Evolutionary conservation across 192 early-diverging fungal species (phyloP), one percentile per base, ranked within the genome.

Genomic region (Geranomyces variabilis): DNA sequence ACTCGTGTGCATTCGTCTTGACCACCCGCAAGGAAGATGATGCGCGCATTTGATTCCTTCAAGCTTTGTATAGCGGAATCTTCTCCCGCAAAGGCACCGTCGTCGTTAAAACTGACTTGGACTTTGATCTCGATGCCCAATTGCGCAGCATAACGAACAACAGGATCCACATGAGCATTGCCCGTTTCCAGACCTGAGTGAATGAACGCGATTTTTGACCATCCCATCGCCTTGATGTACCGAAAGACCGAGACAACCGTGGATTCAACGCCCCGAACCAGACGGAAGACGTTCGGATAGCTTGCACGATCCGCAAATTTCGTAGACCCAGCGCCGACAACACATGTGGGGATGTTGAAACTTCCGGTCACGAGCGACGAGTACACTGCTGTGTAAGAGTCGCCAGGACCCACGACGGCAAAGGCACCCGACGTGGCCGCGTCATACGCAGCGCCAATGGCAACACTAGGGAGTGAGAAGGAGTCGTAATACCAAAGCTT

Each of bases 281-380:
- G 36, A 41, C 36, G 36, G 10, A 41, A 41, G 5, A 41, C 36
- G 36, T 41, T 41, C 7, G 58, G 58, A 17, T 60, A 60, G 15
- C 21, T 28, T 19, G 58, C 5, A 5, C 58, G 58, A 29, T 60
- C 58, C 58, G 5, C 58, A 34, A 60, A 60, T 26, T 60, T 19
- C 58, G 29, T 31, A 7, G 28, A 19, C 7, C 58, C 58, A 17
- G 31, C 58, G 29, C 29, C 58, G 17, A 29, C 31, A 33, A 60
- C 21, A 30, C 58, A 60, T 3, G 17, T 60, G 58, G 58, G 58
- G 24, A 60, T 60, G 31, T 60, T 60, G 58, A 31, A 60, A 19
- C 58, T 60, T 3, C 36, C 36, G 24, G 24, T 24, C 4, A 53
- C 51, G 24, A 53, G 24, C 19, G 24, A n/a, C 51, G 24, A 53